Base-by-base conservation (phyloP, 176 grass and related monocot genomes). In the Cenchrus fungigraminus region DNA sequence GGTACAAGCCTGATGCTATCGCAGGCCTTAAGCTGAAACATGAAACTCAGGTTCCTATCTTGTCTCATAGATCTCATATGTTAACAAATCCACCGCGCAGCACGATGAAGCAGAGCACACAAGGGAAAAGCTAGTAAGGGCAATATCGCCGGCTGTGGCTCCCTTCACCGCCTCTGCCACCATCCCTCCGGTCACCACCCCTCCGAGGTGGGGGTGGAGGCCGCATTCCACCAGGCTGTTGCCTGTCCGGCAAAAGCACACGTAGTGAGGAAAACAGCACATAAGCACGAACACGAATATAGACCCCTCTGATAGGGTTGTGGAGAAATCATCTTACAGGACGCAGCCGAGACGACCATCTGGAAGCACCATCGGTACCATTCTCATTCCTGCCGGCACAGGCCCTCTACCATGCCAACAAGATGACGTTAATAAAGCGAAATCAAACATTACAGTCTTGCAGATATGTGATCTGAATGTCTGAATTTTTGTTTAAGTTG, bases 361-460 rank as follows among this genome's bases (percentile, higher is more conserved):
- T 58, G 97, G 97, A 34, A 99, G 97, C 43, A 96, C 83, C 97
- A 99, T 99, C 0, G 97, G 94, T 37, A 99, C 97, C 97, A 99
- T 96, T 82, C 91, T 90, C 97, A 99, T 99, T 40, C 97, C 97
- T 45, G 93, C 82, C 4, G 97, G 97, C 76, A 91, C 91, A 40
- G 93, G 97, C 15, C 97, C 97, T 90, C 97, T 88, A 82, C 97
- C 97, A 90, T 99, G 84, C 72, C 79, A 51, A 87, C 50, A 65
- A 0, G 37, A 47, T 29, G 40, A 69, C 63, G 32, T 68, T 7
- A 20, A 51, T 61, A 63, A 56, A 68, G 22, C 44, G 20, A 67
- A 47, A 34, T 17, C 43, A 81, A 20, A 60, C 43, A 47, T 11
- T 55, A 28, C 79, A 22, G 31, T n/a, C 3, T 42, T 32, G 45